These are phyloP conservation scores for Apiospora sp. DNA, from an alignment of 2,329 filamentous ascomycete genomes.

Conservation along the genomic window DNA sequence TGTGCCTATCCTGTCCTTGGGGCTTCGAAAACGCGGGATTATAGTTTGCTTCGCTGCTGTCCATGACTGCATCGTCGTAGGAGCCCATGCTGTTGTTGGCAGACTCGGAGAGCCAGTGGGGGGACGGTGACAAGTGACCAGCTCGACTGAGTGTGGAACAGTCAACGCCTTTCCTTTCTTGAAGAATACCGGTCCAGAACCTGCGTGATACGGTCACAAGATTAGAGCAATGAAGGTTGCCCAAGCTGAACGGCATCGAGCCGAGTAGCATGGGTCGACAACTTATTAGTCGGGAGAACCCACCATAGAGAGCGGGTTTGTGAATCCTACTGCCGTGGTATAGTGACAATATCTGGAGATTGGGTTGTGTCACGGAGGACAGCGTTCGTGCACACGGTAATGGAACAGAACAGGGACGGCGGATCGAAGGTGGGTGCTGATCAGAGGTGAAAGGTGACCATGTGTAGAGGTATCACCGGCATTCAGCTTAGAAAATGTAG, in stretches of 20 bases:
- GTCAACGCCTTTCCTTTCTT: not conserved
- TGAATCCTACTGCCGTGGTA: slow-evolving; percentile 13
- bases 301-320: slow-evolving; percentile 6
- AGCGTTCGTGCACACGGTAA: not conserved
- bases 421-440: not conserved
- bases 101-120: not conserved
- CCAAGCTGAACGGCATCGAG: slow-evolving; percentile 4
- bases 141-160: not conserved
- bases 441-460: not conserved
- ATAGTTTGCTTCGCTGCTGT: not conserved
- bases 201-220: not conserved
- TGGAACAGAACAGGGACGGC: not conserved
- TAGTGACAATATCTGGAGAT: slow-evolving; percentile 20
- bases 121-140: not conserved
- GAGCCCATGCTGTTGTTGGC: slow-evolving; percentile 11
- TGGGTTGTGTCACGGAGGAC: slow-evolving; percentile 24
- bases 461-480: not conserved
- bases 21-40: not conserved
- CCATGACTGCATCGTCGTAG: slow-evolving; percentile 2
- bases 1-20: too few species aligned
- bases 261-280: not conserved
- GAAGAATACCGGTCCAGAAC: not conserved
- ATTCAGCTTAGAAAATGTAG: not conserved
- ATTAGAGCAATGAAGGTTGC: not conserved
- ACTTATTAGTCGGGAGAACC: not conserved